Conservation (phyloP, 805 yeast species). For the Myxozyma neotropica region DNA sequence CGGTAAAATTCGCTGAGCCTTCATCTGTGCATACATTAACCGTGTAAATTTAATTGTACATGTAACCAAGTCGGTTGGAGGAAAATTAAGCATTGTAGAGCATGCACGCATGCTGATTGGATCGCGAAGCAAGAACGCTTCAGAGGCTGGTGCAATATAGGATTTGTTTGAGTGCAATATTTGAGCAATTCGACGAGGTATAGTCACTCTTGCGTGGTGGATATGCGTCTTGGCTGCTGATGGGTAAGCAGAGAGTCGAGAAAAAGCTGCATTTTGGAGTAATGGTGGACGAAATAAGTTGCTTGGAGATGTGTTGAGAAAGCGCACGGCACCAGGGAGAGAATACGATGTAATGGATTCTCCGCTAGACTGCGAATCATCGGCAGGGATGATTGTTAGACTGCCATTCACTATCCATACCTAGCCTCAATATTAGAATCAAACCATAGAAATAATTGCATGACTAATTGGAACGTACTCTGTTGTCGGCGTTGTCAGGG, state of each 20-base stretch:
- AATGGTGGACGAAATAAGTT: conserved; percentile 5
- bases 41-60: conserved; percentile 34
- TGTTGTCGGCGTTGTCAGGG: conserved; percentile 52
- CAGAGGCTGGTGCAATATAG: conserved; percentile 36
- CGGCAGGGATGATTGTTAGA: conserved; percentile 30
- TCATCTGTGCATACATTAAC: conserved; percentile 35
- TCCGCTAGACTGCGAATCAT: background rate
- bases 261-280: conserved; percentile 22
- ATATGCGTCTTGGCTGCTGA: conserved; percentile 18
- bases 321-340: conserved; percentile 3
- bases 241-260: conserved; percentile 27
- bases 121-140: conserved; percentile 34
- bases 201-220: conserved; percentile 33
- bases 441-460: background rate
- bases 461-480: conserved; percentile 40
- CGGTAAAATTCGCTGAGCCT: conserved; percentile 29
- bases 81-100: conserved; percentile 28
- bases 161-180: conserved; percentile 32
- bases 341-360: background rate
- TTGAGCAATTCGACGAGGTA: conserved; percentile 37
- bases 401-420: conserved; percentile 37
- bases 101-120: conserved; percentile 28
- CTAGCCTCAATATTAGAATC: conserved; percentile 42
- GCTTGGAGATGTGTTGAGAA: background rate
- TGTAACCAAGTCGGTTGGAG: conserved; percentile 33